These are phyloP conservation scores for Backusella westeae DNA, from an alignment of 192 early-diverging fungal species.

Conservation along the genomic window DNA sequence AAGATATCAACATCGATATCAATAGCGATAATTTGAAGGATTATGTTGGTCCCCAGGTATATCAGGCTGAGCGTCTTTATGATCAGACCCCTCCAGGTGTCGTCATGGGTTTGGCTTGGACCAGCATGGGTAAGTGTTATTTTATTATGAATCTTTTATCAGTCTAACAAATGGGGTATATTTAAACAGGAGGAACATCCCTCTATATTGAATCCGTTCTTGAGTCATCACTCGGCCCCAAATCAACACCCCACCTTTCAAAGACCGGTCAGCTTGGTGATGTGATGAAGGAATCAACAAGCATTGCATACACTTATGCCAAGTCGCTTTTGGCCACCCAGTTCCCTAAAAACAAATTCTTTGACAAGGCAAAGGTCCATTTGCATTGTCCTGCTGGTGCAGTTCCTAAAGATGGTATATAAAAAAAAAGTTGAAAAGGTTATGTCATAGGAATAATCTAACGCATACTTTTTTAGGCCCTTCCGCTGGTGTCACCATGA, in stretches of 20 bases:
- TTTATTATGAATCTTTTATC: too few relatives aligned
- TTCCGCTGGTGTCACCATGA: constrained; percentile 94
- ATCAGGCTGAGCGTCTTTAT: constrained; percentile 88
- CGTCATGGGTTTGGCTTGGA: constrained; percentile 99
- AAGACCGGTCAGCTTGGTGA: constrained; percentile 97
- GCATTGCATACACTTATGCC: constrained; percentile 96
- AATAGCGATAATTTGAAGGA: constrained; percentile 76
- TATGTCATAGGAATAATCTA: neutral
- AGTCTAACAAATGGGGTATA: neutral
- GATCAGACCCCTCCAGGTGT: constrained; percentile 90
- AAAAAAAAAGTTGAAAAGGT: constrained; percentile 15
- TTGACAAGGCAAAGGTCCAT: constrained; percentile 87
- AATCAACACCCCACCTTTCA: constrained; percentile 58
- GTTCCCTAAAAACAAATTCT: constrained; percentile 90
- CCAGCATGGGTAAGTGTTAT: constrained; percentile 74
- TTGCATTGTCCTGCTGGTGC: constrained; percentile 97
- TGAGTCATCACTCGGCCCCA: constrained; percentile 66
- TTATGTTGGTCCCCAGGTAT: constrained; percentile 90
- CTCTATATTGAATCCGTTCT: constrained; percentile 96
- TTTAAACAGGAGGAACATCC: constrained; percentile 69
- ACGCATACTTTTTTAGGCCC: constrained; percentile 59
- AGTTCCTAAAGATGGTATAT: constrained; percentile 90
- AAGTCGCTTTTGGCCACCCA: constrained; percentile 71
- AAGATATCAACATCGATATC: constrained; percentile 62
- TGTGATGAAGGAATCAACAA: constrained; percentile 98